phyloP scores from a whole-genome alignment of 345 rosid species.

The Eucalyptus cloeziana region DNA sequence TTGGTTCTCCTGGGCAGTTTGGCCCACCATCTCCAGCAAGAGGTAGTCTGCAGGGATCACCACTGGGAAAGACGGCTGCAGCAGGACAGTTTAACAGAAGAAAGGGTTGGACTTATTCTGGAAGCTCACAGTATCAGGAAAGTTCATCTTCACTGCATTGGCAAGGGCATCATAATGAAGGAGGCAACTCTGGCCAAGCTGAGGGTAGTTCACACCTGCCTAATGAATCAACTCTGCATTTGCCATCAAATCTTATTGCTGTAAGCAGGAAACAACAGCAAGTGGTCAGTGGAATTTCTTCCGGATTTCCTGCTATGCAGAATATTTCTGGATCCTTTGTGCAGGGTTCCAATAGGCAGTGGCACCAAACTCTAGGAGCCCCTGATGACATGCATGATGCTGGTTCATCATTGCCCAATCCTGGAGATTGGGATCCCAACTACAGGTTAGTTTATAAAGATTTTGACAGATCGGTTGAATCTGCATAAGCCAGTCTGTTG shows the following conservation, averaged over 20 bases:
- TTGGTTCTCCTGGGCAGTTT: conserved; percentile 90
- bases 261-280: conserved; percentile 47
- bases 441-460: conserved; percentile 49
- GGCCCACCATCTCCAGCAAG: conserved; percentile 95
- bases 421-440: conserved; percentile 99
- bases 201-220: conserved; percentile 43
- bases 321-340: conserved; percentile 33
- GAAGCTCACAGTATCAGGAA: conserved; percentile 68
- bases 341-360: conserved; percentile 21
- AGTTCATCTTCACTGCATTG: conserved; percentile 36
- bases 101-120: conserved; percentile 67
- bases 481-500: not conserved
- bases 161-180: conserved; percentile 60
- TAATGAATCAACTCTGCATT: conserved; percentile 36
- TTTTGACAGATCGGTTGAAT: not conserved
- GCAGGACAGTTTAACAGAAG: conserved; percentile 75
- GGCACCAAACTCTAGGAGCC: conserved; percentile 25
- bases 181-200: conserved; percentile 25
- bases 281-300: conserved; percentile 34
- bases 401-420: conserved; percentile 61
- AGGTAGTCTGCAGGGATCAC: conserved; percentile 85
- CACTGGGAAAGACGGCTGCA: conserved; percentile 78
- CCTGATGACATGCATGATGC: conserved; percentile 41
- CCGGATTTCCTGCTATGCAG: conserved; percentile 32
- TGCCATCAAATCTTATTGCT: conserved; percentile 36